Percentiles rank a stretch among this genome's conserved stretches.
These are phyloP conservation scores for Globisporangium barbulae DNA, from an alignment of 352 stramenopile genomes.

Conservation along the genomic window DNA sequence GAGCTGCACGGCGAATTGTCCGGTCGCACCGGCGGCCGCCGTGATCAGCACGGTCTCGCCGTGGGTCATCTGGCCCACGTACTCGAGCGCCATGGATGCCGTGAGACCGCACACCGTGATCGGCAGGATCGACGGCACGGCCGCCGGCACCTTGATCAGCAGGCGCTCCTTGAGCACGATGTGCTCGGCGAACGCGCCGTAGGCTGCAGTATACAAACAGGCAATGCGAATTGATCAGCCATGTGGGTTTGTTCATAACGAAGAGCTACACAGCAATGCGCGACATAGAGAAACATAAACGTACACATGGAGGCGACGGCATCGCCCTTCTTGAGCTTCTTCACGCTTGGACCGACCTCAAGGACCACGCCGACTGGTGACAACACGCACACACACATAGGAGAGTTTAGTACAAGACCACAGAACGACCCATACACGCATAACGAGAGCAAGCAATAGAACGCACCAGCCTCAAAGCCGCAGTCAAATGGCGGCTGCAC, in stretches of 20 bases:
- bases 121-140: constrained; percentile 30
- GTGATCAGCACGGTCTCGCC: constrained; percentile 46
- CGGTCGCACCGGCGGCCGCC: constrained; percentile 50
- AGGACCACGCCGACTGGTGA: constrained; percentile 29
- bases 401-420: not conserved
- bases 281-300: constrained; percentile 5
- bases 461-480: constrained; percentile 41
- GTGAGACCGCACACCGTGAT: constrained; percentile 39
- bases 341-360: constrained; percentile 28
- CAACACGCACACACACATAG: not conserved
- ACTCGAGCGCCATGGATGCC: constrained; percentile 39
- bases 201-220: constrained; percentile 18
- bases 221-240: not conserved
- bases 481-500: constrained; percentile 50
- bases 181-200: constrained; percentile 40
- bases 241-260: not conserved
- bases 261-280: not conserved
- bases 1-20: constrained; percentile 70
- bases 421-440: not conserved
- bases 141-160: constrained; percentile 22
- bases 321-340: constrained; percentile 40
- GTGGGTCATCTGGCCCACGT: constrained; percentile 40
- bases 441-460: not conserved
- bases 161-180: constrained; percentile 29
- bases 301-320: constrained; percentile 39